Evolutionary conservation across 2,329 filamentous ascomycete species (phyloP).

Genomic region (Aspergillus floridensis): DNA sequence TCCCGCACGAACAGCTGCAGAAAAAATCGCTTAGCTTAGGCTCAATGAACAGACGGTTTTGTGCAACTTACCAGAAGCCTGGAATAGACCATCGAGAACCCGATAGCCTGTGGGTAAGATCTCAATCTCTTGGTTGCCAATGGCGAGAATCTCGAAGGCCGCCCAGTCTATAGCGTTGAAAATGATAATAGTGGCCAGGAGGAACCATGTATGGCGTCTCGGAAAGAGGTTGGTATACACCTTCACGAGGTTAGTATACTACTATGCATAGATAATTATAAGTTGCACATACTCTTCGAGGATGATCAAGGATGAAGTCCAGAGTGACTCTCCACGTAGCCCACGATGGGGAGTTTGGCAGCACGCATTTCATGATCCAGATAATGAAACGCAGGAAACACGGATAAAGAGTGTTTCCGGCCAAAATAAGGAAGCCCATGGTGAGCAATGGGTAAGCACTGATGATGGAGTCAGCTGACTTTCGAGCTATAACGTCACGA

Average conservation of each 20-base stretch:
- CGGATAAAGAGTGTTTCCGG: slow-evolving; percentile 66
- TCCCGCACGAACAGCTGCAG: slow-evolving; percentile 55
- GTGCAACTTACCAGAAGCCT: slow-evolving; percentile 50
- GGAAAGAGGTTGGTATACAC: slow-evolving; percentile 56
- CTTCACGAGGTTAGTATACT: slow-evolving; percentile 16
- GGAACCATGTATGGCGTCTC: slow-evolving; percentile 62
- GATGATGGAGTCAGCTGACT: slow-evolving; percentile 9
- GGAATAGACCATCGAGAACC: slow-evolving; percentile 63
- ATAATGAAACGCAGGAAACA: slow-evolving; percentile 61
- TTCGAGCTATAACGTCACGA: neutral
- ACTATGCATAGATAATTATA: neutral
- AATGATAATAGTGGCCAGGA: slow-evolving; percentile 59
- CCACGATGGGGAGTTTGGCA: slow-evolving; percentile 28
- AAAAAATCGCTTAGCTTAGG: neutral
- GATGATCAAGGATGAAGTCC: slow-evolving; percentile 37
- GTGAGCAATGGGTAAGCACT: slow-evolving; percentile 44
- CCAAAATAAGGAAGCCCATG: slow-evolving; percentile 59
- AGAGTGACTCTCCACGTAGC: slow-evolving; percentile 32
- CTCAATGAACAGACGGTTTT: neutral
- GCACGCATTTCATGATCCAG: slow-evolving; percentile 46
- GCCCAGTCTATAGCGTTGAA: slow-evolving; percentile 65
- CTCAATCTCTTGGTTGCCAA: slow-evolving; percentile 58
- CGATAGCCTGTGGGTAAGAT: slow-evolving; percentile 53
- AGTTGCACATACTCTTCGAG: slow-evolving; percentile 26
- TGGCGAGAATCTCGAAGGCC: slow-evolving; percentile 63